Conservation (phyloP, 805 yeast species). For the Candida fluviatilis region DNA sequence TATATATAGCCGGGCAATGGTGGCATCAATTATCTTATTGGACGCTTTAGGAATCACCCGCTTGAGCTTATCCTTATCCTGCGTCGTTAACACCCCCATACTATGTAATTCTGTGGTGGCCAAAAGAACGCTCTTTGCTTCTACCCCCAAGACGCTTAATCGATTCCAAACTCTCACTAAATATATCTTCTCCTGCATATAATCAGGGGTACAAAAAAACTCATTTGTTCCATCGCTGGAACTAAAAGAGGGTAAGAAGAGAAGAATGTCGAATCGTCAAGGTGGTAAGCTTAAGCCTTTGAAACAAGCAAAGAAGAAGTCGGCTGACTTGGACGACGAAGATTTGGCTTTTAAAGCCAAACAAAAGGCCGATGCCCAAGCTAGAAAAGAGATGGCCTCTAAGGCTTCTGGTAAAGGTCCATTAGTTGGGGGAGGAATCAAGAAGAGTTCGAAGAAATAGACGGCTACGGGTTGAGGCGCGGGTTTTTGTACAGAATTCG, state of each 20-base stretch:
- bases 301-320: conserved; percentile 79
- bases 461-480: too few relatives aligned
- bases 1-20: conserved; percentile 83
- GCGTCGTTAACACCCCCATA: conserved; percentile 38
- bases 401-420: conserved; percentile 91
- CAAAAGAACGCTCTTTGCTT: too few relatives aligned
- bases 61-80: conserved; percentile 85
- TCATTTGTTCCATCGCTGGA: too few relatives aligned
- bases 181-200: too few relatives aligned
- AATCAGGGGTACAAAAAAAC: too few relatives aligned
- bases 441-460: conserved; percentile 61
- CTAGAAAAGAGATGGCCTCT: conserved; percentile 84
- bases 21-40: conserved; percentile 84
- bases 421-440: conserved; percentile 89
- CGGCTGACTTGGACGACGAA: conserved; percentile 77
- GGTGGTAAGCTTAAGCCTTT: conserved; percentile 95
- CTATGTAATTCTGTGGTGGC: background rate
- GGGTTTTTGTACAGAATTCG: too few relatives aligned
- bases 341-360: conserved; percentile 88
- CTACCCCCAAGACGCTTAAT: too few relatives aligned
- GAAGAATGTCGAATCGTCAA: conserved; percentile 92
- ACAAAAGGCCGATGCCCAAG: conserved; percentile 92
- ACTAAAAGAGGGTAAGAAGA: too few relatives aligned
- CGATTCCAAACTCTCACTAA: too few relatives aligned
- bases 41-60: conserved; percentile 84